A percentile compares a stretch with the other conserved stretches of the same genome.
phyloP scores from a whole-genome alignment of 805 yeast genomes.

The Komagataella ulmi region DNA sequence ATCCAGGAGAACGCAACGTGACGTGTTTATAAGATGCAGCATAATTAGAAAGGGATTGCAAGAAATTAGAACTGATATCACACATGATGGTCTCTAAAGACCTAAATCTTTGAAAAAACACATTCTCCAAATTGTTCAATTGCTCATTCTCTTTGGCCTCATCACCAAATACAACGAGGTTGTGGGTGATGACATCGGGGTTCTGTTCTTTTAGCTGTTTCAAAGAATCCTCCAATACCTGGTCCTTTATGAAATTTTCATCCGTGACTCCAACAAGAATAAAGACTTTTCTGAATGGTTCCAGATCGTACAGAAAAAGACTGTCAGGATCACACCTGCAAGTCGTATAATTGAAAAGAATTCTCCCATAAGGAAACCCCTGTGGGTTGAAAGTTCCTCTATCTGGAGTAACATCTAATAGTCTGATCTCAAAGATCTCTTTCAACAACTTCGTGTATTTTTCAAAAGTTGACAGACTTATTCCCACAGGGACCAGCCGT shows the following conservation, averaged over 20 bases:
- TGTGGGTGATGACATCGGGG: slow-evolving; percentile 43
- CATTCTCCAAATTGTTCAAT: background rate
- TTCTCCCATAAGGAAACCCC: slow-evolving; percentile 66
- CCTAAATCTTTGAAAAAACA: background rate
- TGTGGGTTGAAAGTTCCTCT: slow-evolving; percentile 68
- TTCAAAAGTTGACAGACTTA: slow-evolving; percentile 27
- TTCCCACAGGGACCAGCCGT: slow-evolving; percentile 56
- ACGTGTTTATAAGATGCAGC: slow-evolving; percentile 68
- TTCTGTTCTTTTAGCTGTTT: slow-evolving; percentile 27
- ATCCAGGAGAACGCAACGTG: slow-evolving; percentile 73
- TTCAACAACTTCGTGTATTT: slow-evolving; percentile 29
- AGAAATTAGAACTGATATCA: slow-evolving; percentile 53
- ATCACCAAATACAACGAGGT: slow-evolving; percentile 33
- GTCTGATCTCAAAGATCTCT: slow-evolving; percentile 46
- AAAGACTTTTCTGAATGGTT: slow-evolving; percentile 74
- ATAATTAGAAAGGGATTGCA: slow-evolving; percentile 50
- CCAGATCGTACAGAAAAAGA: slow-evolving; percentile 70
- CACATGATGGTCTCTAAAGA: slow-evolving; percentile 54
- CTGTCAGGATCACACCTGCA: slow-evolving; percentile 39
- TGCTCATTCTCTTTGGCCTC: slow-evolving; percentile 18
- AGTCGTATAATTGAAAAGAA: slow-evolving; percentile 43
- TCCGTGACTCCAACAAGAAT: slow-evolving; percentile 36
- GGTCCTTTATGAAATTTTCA: slow-evolving; percentile 11
- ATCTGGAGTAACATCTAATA: slow-evolving; percentile 65
- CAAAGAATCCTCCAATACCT: slow-evolving; percentile 15